Percentiles rank a stretch among this genome's conserved stretches.
Conservation (phyloP, 164 flowering plant species). For the Chimonanthus praecox region DNA sequence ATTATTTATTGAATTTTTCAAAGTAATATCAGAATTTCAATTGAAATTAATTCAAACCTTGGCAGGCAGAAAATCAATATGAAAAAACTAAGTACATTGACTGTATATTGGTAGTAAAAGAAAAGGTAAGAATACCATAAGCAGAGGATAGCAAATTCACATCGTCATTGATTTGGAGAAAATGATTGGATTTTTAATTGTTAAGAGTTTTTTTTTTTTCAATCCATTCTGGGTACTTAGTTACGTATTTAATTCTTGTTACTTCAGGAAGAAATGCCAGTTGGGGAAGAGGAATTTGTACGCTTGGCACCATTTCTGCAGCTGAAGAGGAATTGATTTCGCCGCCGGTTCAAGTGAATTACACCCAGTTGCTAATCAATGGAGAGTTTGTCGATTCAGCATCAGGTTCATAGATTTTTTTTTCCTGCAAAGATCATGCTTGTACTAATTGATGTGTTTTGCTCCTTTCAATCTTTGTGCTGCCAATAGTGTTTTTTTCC, state of each 20-base stretch:
- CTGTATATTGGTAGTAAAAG: too few species aligned
- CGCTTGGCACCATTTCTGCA: conserved; percentile 38
- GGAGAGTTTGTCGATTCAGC: conserved; percentile 69
- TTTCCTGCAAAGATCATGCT: background rate
- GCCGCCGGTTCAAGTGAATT: conserved; percentile 39
- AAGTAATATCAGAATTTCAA: too few species aligned
- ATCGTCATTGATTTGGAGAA: conserved; percentile 27
- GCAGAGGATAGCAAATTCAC: too few species aligned
- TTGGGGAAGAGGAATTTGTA: conserved; percentile 15
- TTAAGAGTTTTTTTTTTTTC: background rate
- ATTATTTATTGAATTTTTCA: too few species aligned
- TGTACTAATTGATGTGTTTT: background rate
- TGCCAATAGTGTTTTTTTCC: too few species aligned
- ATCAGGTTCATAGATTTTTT: conserved; percentile 36
- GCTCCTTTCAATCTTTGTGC: background rate
- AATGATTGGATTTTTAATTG: conserved; percentile 64
- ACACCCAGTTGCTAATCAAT: conserved; percentile 49
- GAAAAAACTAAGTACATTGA: too few species aligned
- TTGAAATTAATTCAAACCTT: too few species aligned
- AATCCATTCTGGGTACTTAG: background rate
- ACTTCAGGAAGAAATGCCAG: conserved; percentile 11
- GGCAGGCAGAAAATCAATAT: too few species aligned
- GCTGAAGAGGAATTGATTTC: conserved; percentile 37
- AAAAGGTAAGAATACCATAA: too few species aligned
- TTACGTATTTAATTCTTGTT: background rate